A percentile compares a stretch with the other conserved stretches of the same genome.
Conservation (phyloP, 495 filamentous ascomycete genomes). For the Bathelium albidoporum region DNA sequence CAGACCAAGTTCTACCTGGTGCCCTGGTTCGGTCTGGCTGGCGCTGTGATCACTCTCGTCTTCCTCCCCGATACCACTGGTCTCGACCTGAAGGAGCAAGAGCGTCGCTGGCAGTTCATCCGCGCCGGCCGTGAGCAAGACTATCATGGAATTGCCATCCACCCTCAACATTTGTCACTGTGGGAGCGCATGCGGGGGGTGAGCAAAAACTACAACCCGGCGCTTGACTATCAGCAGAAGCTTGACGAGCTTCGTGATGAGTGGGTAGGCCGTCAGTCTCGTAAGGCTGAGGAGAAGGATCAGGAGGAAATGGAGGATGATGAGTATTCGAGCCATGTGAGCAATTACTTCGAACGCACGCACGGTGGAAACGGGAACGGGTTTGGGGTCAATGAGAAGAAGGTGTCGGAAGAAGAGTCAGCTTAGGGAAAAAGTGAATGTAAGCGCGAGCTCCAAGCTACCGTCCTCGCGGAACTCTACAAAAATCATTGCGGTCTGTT, state of each 20-base stretch:
- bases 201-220: slow-evolving; percentile 67
- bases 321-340: slow-evolving; percentile 32
- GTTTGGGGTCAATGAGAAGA: slow-evolving; percentile 4
- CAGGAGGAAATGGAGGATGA: slow-evolving; percentile 25
- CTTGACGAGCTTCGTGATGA: slow-evolving; percentile 66
- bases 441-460: no score
- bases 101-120: slow-evolving; percentile 75
- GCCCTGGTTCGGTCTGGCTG: slow-evolving; percentile 81
- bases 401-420: not conserved
- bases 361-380: slow-evolving; percentile 6
- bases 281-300: slow-evolving; percentile 40
- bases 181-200: slow-evolving; percentile 66
- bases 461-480: no score
- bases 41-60: slow-evolving; percentile 62
- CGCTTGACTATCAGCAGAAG: slow-evolving; percentile 66
- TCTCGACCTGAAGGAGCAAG: slow-evolving; percentile 87
- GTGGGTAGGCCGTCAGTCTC: slow-evolving; percentile 48
- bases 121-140: slow-evolving; percentile 60
- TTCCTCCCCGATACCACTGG: slow-evolving; percentile 91
- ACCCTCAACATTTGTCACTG: slow-evolving; percentile 71
- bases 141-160: slow-evolving; percentile 82
- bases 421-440: no score
- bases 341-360: slow-evolving; percentile 35
- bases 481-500: no score
- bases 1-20: slow-evolving; percentile 76